Evolutionary conservation across 2,329 filamentous ascomycete species (phyloP).

Genomic region (Sclerotinia borealis): DNA sequence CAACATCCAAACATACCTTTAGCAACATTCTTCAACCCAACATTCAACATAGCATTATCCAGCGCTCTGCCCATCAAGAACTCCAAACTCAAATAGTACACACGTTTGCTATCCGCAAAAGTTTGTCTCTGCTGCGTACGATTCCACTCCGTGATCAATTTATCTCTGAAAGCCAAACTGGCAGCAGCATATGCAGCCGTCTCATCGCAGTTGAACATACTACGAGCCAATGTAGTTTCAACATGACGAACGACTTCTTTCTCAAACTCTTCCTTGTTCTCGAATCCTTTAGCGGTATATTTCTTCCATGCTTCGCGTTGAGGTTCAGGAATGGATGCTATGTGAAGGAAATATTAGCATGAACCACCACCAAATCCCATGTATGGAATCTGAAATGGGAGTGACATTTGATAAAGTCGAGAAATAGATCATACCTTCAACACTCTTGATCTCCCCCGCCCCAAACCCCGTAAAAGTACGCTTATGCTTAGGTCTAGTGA

Average conservation of each 20-base stretch:
- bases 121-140: constrained; percentile 96
- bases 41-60: constrained; percentile 98
- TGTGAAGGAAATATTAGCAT: constrained; percentile 1
- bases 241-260: constrained; percentile 87
- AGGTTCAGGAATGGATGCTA: constrained; percentile 76
- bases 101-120: constrained; percentile 79
- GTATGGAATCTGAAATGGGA: neutral
- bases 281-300: constrained; percentile 61
- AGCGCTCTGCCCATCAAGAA: constrained; percentile 95
- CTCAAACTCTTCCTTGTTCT: constrained; percentile 76
- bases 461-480: constrained; percentile 94
- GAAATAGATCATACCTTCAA: constrained; percentile 61
- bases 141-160: constrained; percentile 94
- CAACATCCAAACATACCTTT: constrained; percentile 50
- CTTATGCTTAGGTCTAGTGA: constrained; percentile 88
- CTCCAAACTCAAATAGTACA: constrained; percentile 96
- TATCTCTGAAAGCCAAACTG: constrained; percentile 85
- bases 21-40: constrained; percentile 79
- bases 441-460: constrained; percentile 81
- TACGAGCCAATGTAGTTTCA: constrained; percentile 91
- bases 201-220: constrained; percentile 98
- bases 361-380: too few species aligned
- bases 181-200: constrained; percentile 85
- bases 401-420: neutral
- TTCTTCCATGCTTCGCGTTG: constrained; percentile 75